Evolutionary conservation across 139 green algal genomes (phyloP).

Genomic region (Eudorina sp.): DNA sequence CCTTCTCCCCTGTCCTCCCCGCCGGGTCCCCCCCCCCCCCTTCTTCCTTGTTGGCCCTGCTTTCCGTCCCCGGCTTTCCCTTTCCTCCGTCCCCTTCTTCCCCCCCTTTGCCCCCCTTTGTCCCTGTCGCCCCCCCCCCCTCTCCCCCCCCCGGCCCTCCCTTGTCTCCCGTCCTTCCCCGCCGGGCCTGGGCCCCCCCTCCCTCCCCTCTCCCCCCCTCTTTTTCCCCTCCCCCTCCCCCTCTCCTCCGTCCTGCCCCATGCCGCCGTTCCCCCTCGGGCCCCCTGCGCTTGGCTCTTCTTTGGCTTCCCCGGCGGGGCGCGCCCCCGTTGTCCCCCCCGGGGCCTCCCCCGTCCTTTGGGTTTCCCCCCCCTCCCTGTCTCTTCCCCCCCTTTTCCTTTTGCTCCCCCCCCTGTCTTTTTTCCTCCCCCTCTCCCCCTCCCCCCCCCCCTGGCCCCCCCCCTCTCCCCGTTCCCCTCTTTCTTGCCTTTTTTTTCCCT

Average conservation of each 20-base stretch:
- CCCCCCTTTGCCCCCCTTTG: background rate
- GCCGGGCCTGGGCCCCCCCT: background rate
- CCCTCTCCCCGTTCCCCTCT: background rate
- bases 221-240: background rate
- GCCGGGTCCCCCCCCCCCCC: no score
- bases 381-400: background rate
- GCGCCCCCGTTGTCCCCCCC: no score
- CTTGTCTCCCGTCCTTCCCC: background rate
- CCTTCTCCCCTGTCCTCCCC: no score
- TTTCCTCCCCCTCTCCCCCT: background rate
- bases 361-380: background rate
- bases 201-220: background rate
- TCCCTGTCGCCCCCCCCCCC: background rate
- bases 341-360: background rate
- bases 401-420: background rate
- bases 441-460: background rate
- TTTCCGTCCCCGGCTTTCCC: background rate
- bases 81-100: background rate
- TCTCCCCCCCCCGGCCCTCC: background rate
- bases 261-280: background rate
- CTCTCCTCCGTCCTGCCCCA: background rate
- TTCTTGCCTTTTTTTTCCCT: background rate
- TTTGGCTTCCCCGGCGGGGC: background rate
- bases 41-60: background rate
- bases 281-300: background rate